Evolutionary conservation across 202 grass and related monocot species (phyloP).

Genomic region (Panicum hallii): DNA sequence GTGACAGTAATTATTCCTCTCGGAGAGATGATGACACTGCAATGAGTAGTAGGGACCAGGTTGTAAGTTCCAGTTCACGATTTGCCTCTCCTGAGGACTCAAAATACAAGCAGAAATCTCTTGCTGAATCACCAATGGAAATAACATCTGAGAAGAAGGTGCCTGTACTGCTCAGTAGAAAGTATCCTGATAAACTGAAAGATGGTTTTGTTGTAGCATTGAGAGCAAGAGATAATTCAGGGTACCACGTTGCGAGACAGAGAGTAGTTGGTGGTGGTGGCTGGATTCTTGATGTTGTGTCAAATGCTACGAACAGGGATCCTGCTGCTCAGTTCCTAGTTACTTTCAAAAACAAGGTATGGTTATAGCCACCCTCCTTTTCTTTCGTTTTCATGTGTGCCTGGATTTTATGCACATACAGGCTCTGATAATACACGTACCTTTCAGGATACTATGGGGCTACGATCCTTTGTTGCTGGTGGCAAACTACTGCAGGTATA

Average conservation of each 20-base stretch:
- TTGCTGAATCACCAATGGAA: slow-evolving; percentile 75
- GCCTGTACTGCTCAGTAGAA: slow-evolving; percentile 47
- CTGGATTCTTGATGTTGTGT: slow-evolving; percentile 82
- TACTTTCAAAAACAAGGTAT: slow-evolving; percentile 80
- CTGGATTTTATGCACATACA: slow-evolving; percentile 19
- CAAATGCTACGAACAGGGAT: slow-evolving; percentile 84
- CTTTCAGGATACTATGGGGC: slow-evolving; percentile 80
- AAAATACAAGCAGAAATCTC: slow-evolving; percentile 70
- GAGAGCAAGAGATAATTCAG: slow-evolving; percentile 64
- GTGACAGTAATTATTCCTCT: slow-evolving; percentile 61
- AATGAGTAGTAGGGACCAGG: slow-evolving; percentile 75
- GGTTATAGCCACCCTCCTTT: not conserved
- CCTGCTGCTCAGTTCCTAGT: slow-evolving; percentile 86
- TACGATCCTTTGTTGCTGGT: slow-evolving; percentile 88
- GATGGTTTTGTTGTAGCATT: slow-evolving; percentile 89
- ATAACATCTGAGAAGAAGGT: slow-evolving; percentile 65
- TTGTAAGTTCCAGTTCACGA: slow-evolving; percentile 89
- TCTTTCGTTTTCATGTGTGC: not conserved
- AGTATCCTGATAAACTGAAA: slow-evolving; percentile 60
- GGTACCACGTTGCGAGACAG: slow-evolving; percentile 74
- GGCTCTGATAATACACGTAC: not conserved
- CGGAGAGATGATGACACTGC: slow-evolving; percentile 67
- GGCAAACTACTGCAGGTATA: slow-evolving; percentile 92
- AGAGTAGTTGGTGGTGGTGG: slow-evolving; percentile 70
- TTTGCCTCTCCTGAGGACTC: slow-evolving; percentile 91